Evolutionary conservation across 257 asterid genomes (phyloP), one percentile per base, ranked within the genome.

Genomic region (Jasminum sambac): DNA sequence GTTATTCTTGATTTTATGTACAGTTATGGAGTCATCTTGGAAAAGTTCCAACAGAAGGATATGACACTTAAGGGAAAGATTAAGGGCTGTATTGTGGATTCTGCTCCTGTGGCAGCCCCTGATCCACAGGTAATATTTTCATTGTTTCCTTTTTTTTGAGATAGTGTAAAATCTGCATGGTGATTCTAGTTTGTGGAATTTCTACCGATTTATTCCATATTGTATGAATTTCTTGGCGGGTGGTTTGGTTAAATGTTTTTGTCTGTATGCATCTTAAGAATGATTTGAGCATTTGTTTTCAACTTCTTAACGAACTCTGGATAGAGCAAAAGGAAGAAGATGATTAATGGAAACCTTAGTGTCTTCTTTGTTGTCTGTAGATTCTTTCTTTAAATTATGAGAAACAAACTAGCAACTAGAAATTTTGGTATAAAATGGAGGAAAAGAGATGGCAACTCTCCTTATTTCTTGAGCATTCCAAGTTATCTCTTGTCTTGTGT

Each of bases 21-120:
- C 83, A 93, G 96, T 10, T 93, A 93, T 82, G 97, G 98, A 11
- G 96, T 85, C 36, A 76, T 90, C 70, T 82, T 93, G 96, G 96
- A 93, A 55, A 93, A 90, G 86, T 78, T 87, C 80, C 91, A 84
- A 81, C 78, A 80, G 72, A 83, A 71, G 77, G 94, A 93, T 81
- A 75, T 78, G 30, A 74, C 74, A 37, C 70, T 93, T 74, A 70
- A 79, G 9, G 87, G 85, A 77, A 86, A 78, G 79, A 90, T 90
- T 72, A 87, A 81, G 78, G 98, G 98, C 21, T 90, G 96, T 65
- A 64, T 93, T 58, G 96, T 93, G 66, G 98, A 93, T 87, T 93
- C 97, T 30, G 96, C 97, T 67, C 98, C 98, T 12, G 96, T 85
- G 70, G 92, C 96, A 13, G 80, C 81, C 23, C 89, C 96, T 19